Conservation (phyloP, 768 basidiomycete species). For the Calocybe indica region DNA sequence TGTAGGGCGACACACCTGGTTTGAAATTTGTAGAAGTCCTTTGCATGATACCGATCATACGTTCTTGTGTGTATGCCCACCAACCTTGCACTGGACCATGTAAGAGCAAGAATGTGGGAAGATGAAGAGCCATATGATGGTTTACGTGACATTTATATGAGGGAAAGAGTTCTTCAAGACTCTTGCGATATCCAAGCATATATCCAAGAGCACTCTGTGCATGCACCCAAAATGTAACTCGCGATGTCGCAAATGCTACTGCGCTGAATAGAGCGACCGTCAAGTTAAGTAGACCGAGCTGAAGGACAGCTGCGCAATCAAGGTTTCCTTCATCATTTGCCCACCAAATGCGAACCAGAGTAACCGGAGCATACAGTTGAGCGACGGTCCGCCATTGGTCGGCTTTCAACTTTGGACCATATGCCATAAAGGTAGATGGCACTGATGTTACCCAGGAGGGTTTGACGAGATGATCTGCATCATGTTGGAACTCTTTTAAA, state of each 20-base stretch:
- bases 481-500: conserved; percentile 14
- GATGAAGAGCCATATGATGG: conserved; percentile 36
- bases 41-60: conserved; percentile 26
- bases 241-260: conserved; percentile 20
- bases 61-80: conserved; percentile 29
- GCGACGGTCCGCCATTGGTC: conserved; percentile 30
- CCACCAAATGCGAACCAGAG: conserved; percentile 31
- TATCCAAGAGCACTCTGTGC: conserved; percentile 19
- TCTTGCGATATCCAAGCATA: conserved; percentile 25
- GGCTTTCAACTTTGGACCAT: conserved; percentile 24
- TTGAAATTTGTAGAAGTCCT: conserved; percentile 21
- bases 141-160: conserved; percentile 21
- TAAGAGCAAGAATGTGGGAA: conserved; percentile 18
- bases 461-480: conserved; percentile 13
- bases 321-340: background rate
- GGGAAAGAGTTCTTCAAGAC: conserved; percentile 22
- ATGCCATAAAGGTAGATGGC: conserved; percentile 14
- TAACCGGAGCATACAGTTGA: conserved; percentile 26
- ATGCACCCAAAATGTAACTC: conserved; percentile 11
- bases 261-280: conserved; percentile 27
- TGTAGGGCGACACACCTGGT: conserved; percentile 15
- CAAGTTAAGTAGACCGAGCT: conserved; percentile 21
- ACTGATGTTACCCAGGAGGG: conserved; percentile 20
- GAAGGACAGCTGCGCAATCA: conserved; percentile 4
- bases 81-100: conserved; percentile 33